Conservation (phyloP, 306 rosid species). For the Lathyrus tuberosus region DNA sequence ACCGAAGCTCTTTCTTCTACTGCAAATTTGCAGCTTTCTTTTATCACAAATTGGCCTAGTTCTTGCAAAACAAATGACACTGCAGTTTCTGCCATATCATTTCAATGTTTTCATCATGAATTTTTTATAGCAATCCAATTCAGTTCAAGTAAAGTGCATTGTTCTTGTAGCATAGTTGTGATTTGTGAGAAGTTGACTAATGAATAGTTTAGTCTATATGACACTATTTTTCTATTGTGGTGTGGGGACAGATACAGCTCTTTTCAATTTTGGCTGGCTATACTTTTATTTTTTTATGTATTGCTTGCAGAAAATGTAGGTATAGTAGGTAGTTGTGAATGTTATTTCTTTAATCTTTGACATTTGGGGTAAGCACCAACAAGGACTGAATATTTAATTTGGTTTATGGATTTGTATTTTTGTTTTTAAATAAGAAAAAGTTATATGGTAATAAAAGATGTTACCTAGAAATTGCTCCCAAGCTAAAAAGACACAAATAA, state of each 20-base stretch:
- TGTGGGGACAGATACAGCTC: background rate
- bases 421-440: too few relatives aligned
- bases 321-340: too few relatives aligned
- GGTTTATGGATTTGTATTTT: too few relatives aligned
- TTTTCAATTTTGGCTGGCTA: background rate
- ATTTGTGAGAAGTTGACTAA: background rate
- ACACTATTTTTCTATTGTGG: background rate
- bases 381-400: too few relatives aligned
- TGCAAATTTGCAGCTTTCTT: background rate
- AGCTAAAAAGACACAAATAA: too few relatives aligned
- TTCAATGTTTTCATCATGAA: background rate
- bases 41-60: background rate
- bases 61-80: background rate
- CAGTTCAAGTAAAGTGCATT: background rate
- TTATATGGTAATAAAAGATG: too few relatives aligned
- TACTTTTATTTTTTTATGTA: background rate
- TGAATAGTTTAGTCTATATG: background rate
- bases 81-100: constrained; percentile 5
- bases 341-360: too few relatives aligned
- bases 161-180: background rate
- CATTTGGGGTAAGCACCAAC: too few relatives aligned
- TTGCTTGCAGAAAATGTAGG: background rate
- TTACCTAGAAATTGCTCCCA: too few relatives aligned
- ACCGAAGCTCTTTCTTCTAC: background rate
- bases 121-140: background rate